Base-by-base conservation (phyloP, 2,329 filamentous ascomycete genomes). In the Fusarium tanahbumbuense region DNA sequence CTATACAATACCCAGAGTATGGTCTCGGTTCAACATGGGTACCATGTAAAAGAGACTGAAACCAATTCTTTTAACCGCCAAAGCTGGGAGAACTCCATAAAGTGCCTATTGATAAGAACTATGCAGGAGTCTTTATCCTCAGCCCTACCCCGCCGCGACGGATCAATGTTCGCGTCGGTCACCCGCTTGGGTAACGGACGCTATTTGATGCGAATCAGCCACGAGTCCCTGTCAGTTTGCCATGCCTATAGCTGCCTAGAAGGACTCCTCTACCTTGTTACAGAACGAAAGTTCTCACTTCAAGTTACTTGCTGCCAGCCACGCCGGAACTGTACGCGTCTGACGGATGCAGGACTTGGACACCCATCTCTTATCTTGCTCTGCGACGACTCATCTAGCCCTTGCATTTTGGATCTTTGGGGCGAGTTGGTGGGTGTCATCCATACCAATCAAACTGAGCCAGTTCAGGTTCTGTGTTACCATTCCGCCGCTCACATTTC, bases 221-320 rank as follows among this genome's bases (percentile, higher is more conserved):
- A 46, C 54, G 48, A 48, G 56, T 52, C 22, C 57, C 27, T 56
- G 50, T 52, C 44, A 57, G 28, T 67, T 23, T 47, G 8, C 30
- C 48, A 30, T 30, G 28, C 28, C 28, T 12, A 47, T 59, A 49
- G 54, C 56, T 70, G 46, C 52, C 62, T 57, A 37, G 53, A 46
- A 47, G 53, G 64, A 44, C 30, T 47, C 20, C 10, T 44, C 23
- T 30, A n/a, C 56, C 18, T 54, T 42, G 52, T 49, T 44, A 28
- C 53, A 67, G 53, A 54, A 27, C 50, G 49, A 50, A 23, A n/a
- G 34, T 57, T 16, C 20, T 58, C 64, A 44, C 42, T 65, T 61
- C 63, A 60, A 48, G 30, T 50, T 48, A 61, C 59, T 68, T 64
- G 59, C 60, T 67, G 48, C 59, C 58, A 75, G 58, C 70, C 68